phyloP scores from a whole-genome alignment of 257 asterid genomes.

The Solanum virginianum region DNA sequence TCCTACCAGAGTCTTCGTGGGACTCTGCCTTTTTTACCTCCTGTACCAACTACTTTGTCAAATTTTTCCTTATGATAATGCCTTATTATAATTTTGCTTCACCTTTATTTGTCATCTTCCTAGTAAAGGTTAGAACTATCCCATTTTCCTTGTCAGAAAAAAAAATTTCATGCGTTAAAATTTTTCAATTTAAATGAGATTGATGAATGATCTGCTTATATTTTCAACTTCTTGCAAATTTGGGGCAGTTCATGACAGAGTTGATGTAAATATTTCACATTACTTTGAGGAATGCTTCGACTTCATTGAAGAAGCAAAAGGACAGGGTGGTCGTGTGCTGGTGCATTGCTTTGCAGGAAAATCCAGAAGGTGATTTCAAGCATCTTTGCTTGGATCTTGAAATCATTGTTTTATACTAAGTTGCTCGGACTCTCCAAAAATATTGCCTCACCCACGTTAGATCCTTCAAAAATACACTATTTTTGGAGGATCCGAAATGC shows the following conservation, averaged over 20 bases:
- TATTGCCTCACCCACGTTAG: too few relatives aligned
- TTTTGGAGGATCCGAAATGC: too few relatives aligned
- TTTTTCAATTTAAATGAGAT: neutral
- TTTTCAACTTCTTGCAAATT: neutral
- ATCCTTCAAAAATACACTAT: too few relatives aligned
- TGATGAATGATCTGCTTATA: neutral
- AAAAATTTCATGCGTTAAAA: neutral
- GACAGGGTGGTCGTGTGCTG: constrained; percentile 51
- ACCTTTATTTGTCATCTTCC: neutral
- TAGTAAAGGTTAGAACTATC: neutral
- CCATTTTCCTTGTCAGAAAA: neutral
- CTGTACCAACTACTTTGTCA: neutral
- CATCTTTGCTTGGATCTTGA: neutral
- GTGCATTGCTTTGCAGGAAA: constrained; percentile 86
- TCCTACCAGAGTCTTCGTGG: neutral
- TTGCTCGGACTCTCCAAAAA: too few relatives aligned
- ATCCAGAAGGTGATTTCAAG: constrained; percentile 61
- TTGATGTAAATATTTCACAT: constrained; percentile 29
- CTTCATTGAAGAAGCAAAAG: constrained; percentile 72
- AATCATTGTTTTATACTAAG: neutral
- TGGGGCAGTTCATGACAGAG: constrained; percentile 55
- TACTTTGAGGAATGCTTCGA: constrained; percentile 64
- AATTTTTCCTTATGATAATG: neutral
- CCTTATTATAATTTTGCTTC: neutral
- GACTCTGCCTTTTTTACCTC: neutral